phyloP scores from a whole-genome alignment of 2,329 filamentous ascomycete species.

The Berkeleyomyces basicola region DNA sequence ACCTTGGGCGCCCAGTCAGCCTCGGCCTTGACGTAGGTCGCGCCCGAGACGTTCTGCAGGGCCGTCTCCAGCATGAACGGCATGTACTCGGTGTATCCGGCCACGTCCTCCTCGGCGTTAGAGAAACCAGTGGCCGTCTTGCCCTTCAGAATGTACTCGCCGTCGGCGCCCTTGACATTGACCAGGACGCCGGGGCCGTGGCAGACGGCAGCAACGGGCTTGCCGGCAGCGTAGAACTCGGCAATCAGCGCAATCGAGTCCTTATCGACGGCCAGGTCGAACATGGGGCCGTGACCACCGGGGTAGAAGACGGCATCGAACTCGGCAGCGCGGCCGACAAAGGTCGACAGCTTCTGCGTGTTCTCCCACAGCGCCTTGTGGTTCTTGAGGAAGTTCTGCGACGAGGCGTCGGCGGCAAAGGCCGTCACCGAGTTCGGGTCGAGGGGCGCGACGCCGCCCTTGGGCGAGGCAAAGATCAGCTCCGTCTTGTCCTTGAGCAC shows the following conservation, averaged over 20 bases:
- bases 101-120: slow-evolving; percentile 38
- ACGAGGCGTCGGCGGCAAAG: slow-evolving; percentile 36
- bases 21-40: slow-evolving; percentile 37
- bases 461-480: slow-evolving; percentile 43
- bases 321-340: slow-evolving; percentile 38
- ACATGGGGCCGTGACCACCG: slow-evolving; percentile 48
- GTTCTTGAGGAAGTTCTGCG: slow-evolving; percentile 36
- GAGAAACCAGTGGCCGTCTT: slow-evolving; percentile 44
- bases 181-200: slow-evolving; percentile 49
- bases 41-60: slow-evolving; percentile 33
- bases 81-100: slow-evolving; percentile 33
- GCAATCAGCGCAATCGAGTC: slow-evolving; percentile 42
- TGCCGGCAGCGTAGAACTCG: slow-evolving; percentile 44
- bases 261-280: slow-evolving; percentile 42
- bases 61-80: slow-evolving; percentile 43
- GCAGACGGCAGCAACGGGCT: slow-evolving; percentile 50
- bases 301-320: slow-evolving; percentile 47
- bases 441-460: slow-evolving; percentile 43
- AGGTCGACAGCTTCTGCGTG: slow-evolving; percentile 39
- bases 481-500: slow-evolving; percentile 37
- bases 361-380: slow-evolving; percentile 45
- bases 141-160: slow-evolving; percentile 36
- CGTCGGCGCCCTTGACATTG: slow-evolving; percentile 36
- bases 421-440: slow-evolving; percentile 40
- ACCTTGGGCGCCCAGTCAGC: slow-evolving; percentile 34